Evolutionary conservation across 345 rosid genomes (phyloP).

Genomic region (Melaleuca quinquenervia): DNA sequence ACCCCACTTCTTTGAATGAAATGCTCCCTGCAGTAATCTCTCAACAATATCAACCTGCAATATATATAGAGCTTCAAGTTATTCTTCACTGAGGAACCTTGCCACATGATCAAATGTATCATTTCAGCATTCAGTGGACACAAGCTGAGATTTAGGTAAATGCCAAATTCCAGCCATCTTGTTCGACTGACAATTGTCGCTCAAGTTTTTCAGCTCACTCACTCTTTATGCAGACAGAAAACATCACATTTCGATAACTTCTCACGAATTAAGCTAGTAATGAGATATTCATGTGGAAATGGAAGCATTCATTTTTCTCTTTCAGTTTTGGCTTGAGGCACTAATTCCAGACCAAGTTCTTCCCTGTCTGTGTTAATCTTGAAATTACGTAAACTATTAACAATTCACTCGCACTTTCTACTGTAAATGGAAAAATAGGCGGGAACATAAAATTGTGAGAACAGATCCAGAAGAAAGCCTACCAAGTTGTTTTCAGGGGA

Average conservation of each 20-base stretch:
- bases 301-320: background rate
- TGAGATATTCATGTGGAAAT: background rate
- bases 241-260: background rate
- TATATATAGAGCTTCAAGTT: background rate
- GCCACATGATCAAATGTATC: background rate
- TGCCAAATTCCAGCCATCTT: background rate
- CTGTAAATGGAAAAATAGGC: background rate
- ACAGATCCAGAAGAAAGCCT: background rate
- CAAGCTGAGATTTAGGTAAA: background rate
- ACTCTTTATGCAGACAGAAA: background rate
- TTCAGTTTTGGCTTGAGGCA: background rate
- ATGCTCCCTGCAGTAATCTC: slow-evolving; percentile 15
- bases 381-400: background rate
- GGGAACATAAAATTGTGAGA: background rate
- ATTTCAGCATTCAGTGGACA: background rate
- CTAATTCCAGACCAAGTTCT: background rate
- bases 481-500: slow-evolving; percentile 51
- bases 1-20: slow-evolving; percentile 35
- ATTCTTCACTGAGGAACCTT: background rate
- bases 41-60: slow-evolving; percentile 32
- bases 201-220: background rate
- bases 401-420: background rate
- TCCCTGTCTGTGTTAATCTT: background rate
- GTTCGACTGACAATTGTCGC: background rate
- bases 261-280: background rate